These are phyloP conservation scores for Trametes cingulata DNA, from an alignment of 768 basidiomycete genomes.

Conservation along the genomic window DNA sequence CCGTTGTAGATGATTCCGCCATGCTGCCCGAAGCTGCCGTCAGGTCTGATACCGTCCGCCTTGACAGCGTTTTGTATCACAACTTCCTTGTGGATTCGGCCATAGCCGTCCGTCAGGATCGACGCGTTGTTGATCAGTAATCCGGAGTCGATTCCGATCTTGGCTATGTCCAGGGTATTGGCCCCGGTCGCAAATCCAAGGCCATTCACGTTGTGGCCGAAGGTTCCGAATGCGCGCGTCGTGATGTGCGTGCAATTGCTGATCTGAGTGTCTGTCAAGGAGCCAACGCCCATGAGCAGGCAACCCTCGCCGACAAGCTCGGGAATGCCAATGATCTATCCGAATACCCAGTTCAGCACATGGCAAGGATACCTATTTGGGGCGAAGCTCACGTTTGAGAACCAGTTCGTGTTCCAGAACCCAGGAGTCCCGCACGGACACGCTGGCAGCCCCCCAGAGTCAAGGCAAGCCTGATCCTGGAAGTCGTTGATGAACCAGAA, in stretches of 20 bases:
- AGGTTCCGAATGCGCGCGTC: slow-evolving; percentile 49
- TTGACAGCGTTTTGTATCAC: slow-evolving; percentile 46
- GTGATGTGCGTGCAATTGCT: slow-evolving; percentile 53
- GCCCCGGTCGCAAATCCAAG: slow-evolving; percentile 59
- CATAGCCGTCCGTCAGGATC: slow-evolving; percentile 31
- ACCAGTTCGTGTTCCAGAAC: slow-evolving; percentile 68
- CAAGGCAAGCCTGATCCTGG: slow-evolving; percentile 52
- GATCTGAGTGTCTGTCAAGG: slow-evolving; percentile 43
- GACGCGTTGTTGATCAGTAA: slow-evolving; percentile 31
- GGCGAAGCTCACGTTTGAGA: slow-evolving; percentile 47
- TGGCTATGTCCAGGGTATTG: slow-evolving; percentile 65
- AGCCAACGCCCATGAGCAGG: slow-evolving; percentile 48
- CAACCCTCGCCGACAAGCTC: slow-evolving; percentile 57
- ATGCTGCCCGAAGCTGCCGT: slow-evolving; percentile 53
- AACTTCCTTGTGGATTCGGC: slow-evolving; percentile 52
- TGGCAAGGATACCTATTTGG: no score
- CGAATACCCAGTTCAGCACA: neutral
- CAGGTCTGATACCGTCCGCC: slow-evolving; percentile 60
- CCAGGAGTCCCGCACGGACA: slow-evolving; percentile 60
- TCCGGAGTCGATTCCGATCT: slow-evolving; percentile 56
- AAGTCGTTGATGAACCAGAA: slow-evolving; percentile 67
- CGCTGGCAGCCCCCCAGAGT: slow-evolving; percentile 48
- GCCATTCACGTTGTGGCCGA: slow-evolving; percentile 44
- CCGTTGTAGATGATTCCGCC: slow-evolving; percentile 51
- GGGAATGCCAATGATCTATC: slow-evolving; percentile 61